Percentiles rank a stretch among this genome's conserved stretches.
Conservation (phyloP, 2,329 filamentous ascomycete species). For the Neurospora crassa region DNA sequence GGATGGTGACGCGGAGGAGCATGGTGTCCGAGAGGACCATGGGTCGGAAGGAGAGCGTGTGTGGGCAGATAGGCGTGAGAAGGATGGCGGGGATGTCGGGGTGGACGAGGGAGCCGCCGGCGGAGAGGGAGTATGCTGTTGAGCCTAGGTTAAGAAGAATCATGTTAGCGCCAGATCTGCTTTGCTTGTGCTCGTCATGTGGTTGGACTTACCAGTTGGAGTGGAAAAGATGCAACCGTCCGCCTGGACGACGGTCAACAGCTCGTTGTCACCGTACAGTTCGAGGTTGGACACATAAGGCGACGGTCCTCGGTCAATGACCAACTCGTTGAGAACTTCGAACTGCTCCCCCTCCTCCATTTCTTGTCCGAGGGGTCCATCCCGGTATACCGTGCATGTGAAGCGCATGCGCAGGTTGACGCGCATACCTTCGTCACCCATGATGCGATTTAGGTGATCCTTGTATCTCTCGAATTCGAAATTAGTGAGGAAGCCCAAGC, state of each 20-base stretch:
- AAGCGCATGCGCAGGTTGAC: conserved; percentile 98
- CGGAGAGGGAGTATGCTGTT: conserved; percentile 92
- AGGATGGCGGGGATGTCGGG: conserved; percentile 95
- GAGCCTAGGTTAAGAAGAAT: conserved; percentile 40
- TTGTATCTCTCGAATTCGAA: conserved; percentile 86
- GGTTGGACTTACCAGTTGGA: conserved; percentile 55
- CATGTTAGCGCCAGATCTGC: conserved; percentile 6
- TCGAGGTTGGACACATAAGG: conserved; percentile 96
- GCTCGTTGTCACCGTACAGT: conserved; percentile 88
- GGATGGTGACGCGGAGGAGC: conserved; percentile 80
- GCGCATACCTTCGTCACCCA: conserved; percentile 93
- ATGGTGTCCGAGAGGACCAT: conserved; percentile 97
- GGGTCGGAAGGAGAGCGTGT: conserved; percentile 91
- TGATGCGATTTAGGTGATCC: conserved; percentile 74
- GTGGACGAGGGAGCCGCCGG: conserved; percentile 89
- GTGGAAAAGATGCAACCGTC: conserved; percentile 98
- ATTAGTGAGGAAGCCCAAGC: conserved; percentile 78
- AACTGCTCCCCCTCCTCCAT: conserved; percentile 89
- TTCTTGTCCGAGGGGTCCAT: conserved; percentile 48
- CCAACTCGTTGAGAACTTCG: conserved; percentile 95
- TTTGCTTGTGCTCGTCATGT: neutral
- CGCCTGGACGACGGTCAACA: conserved; percentile 90
- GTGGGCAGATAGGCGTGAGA: conserved; percentile 93
- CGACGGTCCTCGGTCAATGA: conserved; percentile 93
- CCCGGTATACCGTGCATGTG: conserved; percentile 90